These are phyloP conservation scores for Phytomonas serpens DNA, from an alignment of 208 protist species.

Conservation along the genomic window DNA sequence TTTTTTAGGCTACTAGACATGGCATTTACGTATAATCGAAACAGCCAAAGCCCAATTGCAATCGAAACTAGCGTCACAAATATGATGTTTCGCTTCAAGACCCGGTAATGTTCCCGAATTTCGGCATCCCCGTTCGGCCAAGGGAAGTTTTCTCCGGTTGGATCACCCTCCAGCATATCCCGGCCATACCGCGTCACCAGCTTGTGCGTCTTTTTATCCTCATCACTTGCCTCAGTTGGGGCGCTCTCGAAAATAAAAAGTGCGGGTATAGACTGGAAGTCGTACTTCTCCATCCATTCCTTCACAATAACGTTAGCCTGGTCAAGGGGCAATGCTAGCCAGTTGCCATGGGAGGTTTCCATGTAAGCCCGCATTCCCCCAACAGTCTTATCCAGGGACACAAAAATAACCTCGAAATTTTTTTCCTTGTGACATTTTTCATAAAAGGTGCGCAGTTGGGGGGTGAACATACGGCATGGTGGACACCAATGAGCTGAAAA, in stretches of 20 bases:
- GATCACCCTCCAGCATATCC: conserved; percentile 24
- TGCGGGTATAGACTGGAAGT: conserved; percentile 29
- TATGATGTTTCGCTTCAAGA: neutral
- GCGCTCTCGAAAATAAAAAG: conserved; percentile 37
- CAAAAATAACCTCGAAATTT: conserved; percentile 55
- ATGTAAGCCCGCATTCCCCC: conserved; percentile 34
- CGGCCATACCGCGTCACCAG: conserved; percentile 24
- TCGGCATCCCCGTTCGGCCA: conserved; percentile 20
- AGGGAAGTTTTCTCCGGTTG: conserved; percentile 29
- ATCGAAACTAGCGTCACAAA: conserved; percentile 12
- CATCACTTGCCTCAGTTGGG: neutral
- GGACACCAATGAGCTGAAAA: conserved; percentile 86
- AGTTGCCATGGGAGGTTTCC: conserved; percentile 19
- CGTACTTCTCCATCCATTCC: conserved; percentile 18
- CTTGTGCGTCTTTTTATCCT: neutral
- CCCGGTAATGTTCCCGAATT: neutral
- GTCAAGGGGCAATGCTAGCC: conserved; percentile 31
- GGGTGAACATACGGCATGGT: conserved; percentile 79
- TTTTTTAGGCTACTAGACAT: conserved; percentile 3
- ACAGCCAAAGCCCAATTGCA: conserved; percentile 1
- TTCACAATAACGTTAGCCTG: conserved; percentile 11
- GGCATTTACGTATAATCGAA: conserved; percentile 6
- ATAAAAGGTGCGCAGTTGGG: conserved; percentile 60
- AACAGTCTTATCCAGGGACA: conserved; percentile 33
- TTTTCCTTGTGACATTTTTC: conserved; percentile 22